A percentile compares a stretch with the other conserved stretches of the same genome.
phyloP scores from a whole-genome alignment of 1,284 basidiomycete genomes.

The Ustilago nuda region DNA sequence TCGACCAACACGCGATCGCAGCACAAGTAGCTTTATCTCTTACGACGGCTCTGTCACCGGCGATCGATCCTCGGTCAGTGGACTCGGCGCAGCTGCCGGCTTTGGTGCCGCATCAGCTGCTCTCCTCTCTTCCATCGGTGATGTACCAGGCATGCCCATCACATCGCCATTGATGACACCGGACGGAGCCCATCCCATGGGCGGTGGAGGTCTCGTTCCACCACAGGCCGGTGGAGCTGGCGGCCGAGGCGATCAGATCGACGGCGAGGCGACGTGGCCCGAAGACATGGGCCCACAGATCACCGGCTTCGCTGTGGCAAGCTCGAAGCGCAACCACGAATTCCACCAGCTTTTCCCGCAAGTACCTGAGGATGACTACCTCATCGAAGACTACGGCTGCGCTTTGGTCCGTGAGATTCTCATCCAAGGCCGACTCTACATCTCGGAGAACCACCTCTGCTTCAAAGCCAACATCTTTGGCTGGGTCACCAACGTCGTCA shows the following conservation, averaged over 20 bases:
- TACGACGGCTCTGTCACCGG: conserved; percentile 50
- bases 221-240: conserved; percentile 32
- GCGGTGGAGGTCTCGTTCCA: conserved; percentile 33
- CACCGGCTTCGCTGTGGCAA: conserved; percentile 92
- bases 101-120: conserved; percentile 55
- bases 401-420: conserved; percentile 95
- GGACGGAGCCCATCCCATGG: conserved; percentile 31
- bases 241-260: conserved; percentile 46
- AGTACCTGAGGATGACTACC: conserved; percentile 93
- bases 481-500: conserved; percentile 93
- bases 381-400: conserved; percentile 99
- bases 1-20: conserved; percentile 38
- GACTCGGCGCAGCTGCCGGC: conserved; percentile 59
- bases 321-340: conserved; percentile 91
- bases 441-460: conserved; percentile 97
- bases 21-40: conserved; percentile 41
- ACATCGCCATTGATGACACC: conserved; percentile 47
- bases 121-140: conserved; percentile 50
- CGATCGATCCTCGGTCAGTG: conserved; percentile 47
- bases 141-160: conserved; percentile 39
- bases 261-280: conserved; percentile 47
- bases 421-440: conserved; percentile 93
- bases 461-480: conserved; percentile 99
- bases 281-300: conserved; percentile 60
- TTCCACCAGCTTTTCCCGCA: conserved; percentile 90